Evolutionary conservation across 768 basidiomycete species (phyloP), one percentile per base, ranked within the genome.

Genomic region (Leccinum disarticulatum): DNA sequence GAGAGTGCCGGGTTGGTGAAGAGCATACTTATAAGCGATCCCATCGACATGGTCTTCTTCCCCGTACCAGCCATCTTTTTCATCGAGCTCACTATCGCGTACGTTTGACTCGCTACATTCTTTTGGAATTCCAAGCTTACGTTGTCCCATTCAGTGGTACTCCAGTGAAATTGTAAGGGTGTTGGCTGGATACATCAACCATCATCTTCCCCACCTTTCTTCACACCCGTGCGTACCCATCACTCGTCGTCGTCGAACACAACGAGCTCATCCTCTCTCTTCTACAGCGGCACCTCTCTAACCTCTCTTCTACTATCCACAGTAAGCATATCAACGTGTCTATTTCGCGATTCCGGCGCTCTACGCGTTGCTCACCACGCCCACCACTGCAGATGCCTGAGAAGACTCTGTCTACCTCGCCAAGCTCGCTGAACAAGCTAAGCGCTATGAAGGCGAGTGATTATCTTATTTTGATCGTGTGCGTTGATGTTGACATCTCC

Each of bases 381-480:
- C 49, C 55, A 46, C 17, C 13, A 30, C 61, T 54, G 14, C 52
- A 91, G 89, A 91, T 91, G 91, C 76, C 87, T 74, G 88, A 89
- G 94, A 95, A 87, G 93, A 95, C 79, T 93, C 90, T 70, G 95
- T 98, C 79, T 98, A 98, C 86, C 95, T 97, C 80, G 95, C 96
- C 82, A 98, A 98, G 92, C 94, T 98, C 83, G 93, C 94, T 76
- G 95, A 98, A 83, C 95, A 98, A 83, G 96, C 96, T 70, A 95
- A 98, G 85, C 95, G 96, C 54, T 98, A 98, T 76, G 95, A 98
- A 83, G 95, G 95, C 90, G 48, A 53, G 80, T 73, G 33, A 3
- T 52, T 13, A 52, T 3, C 28, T 54, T 36, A 15, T 47, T 54
- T 54, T 41, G 35, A 58, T 61, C 56, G 59, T 61, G 63, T 61